Evolutionary conservation across 2,329 filamentous ascomycete genomes (phyloP).

Genomic region (Fusarium continuum): DNA sequence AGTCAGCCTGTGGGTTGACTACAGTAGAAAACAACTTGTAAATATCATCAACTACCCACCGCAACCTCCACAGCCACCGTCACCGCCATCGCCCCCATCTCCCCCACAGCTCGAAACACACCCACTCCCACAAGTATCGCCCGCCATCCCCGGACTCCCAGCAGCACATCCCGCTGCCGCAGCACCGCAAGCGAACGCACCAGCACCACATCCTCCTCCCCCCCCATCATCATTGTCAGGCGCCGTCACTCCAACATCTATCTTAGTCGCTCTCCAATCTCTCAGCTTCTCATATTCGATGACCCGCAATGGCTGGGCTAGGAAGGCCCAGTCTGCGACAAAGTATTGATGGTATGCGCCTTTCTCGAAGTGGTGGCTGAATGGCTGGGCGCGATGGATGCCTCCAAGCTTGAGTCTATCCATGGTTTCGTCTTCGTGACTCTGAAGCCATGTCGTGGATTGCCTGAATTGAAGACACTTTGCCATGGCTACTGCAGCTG

Average conservation of each 20-base stretch:
- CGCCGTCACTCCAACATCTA: slow-evolving; percentile 15
- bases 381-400: slow-evolving; percentile 54
- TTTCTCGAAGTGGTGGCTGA: slow-evolving; percentile 50
- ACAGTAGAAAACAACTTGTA: no score
- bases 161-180: slow-evolving; percentile 24
- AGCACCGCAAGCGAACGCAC: slow-evolving; percentile 30
- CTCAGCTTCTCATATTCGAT: slow-evolving; percentile 37
- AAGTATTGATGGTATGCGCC: slow-evolving; percentile 44
- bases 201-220: slow-evolving; percentile 22
- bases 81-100: slow-evolving; percentile 11
- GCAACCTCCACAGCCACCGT: slow-evolving; percentile 33
- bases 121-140: slow-evolving; percentile 36
- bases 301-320: slow-evolving; percentile 17
- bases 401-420: slow-evolving; percentile 51
- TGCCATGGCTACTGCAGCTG: slow-evolving; percentile 49
- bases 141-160: slow-evolving; percentile 17
- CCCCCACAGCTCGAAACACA: slow-evolving; percentile 31
- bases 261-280: slow-evolving; percentile 33
- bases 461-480: slow-evolving; percentile 37
- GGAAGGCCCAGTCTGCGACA: slow-evolving; percentile 38
- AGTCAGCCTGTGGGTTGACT: no score
- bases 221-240: neutral
- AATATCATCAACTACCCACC: no score
- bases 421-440: slow-evolving; percentile 30
- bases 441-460: slow-evolving; percentile 47